Evolutionary conservation across 2,329 filamentous ascomycete genomes (phyloP), one percentile per base, ranked within the genome.

Genomic region (Malbranchea zuffiana): DNA sequence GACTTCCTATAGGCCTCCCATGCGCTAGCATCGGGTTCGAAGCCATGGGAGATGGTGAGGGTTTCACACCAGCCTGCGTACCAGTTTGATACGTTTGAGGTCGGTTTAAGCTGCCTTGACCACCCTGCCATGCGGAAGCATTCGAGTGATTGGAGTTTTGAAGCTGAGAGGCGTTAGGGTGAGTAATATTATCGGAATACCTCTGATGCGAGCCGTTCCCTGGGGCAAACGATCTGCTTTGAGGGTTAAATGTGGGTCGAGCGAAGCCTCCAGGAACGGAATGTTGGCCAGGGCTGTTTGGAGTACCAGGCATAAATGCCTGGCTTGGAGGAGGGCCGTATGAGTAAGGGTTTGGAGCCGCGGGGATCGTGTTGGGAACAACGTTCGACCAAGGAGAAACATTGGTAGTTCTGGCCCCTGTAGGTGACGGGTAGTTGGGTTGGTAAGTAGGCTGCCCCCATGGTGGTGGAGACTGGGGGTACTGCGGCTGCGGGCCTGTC

Each of bases 181-280:
- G 54, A 18, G 46, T 40, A 37, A 46, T 49, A 41, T 58, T 56
- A 31, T 49, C 54, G 19, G 55, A 51, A 37, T 58, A 56, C 32
- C 59, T 57, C 8, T 47, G 36, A 10, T 51, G 44, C 23, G 55
- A 43, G 20, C 51, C 48, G 28, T 74, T 66, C 35, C 68, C 70
- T 1, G 88, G 88, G 16, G 94, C 75, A 58, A 96, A 95, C 0
- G 87, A 82, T 53, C 93, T 83, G 11, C 83, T 95, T 62, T 93
- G 87, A 1, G 87, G 88, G 54, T 95, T 95, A 65, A 96, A 95
- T 8, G 81, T 76, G 50, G 85, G 83, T 40, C 86, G 73, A 53
- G 82, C 84, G 54, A 75, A 92, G 60, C 80, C 90, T 23, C 84
- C 84, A 10, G 85, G 83, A 39, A 92, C 77, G 4, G 84, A 82